Evolutionary conservation across 768 basidiomycete species (phyloP).

Genomic region (Suillus placidus): DNA sequence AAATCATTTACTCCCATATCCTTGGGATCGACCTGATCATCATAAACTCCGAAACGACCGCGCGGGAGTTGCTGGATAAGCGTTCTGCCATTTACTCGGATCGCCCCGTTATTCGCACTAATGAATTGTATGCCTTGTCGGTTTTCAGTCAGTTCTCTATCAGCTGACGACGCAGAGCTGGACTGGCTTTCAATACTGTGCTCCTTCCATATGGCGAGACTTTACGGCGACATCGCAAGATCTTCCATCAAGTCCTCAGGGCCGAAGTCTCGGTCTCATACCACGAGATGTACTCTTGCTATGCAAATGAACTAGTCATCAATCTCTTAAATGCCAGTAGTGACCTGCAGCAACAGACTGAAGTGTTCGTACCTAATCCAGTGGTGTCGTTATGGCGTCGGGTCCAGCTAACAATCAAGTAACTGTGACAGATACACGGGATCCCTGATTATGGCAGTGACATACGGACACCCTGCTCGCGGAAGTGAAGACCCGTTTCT

Average conservation of each 20-base stretch:
- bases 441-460: conserved; percentile 4
- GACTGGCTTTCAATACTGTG: conserved; percentile 3
- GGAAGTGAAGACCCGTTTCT: not conserved
- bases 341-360: conserved; percentile 11
- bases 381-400: not conserved
- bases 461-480: not conserved
- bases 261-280: conserved; percentile 18
- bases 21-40: conserved; percentile 34
- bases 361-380: not conserved
- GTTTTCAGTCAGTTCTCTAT: not conserved
- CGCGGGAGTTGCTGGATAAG: conserved; percentile 40
- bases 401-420: not conserved
- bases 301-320: conserved; percentile 21
- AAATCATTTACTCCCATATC: conserved; percentile 32
- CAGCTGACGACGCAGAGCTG: not conserved
- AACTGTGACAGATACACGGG: not conserved
- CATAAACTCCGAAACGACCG: conserved; percentile 36
- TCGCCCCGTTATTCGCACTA: conserved; percentile 25
- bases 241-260: conserved; percentile 28
- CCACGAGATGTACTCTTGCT: conserved; percentile 22
- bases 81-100: conserved; percentile 43
- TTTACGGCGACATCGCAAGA: conserved; percentile 27
- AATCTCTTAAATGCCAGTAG: conserved; percentile 18
- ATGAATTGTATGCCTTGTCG: not conserved
- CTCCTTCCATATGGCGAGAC: conserved; percentile 13